A percentile compares a stretch with the other conserved stretches of the same genome.
Conservation (phyloP, 805 yeast species). For the Soucietia sequanensis region DNA sequence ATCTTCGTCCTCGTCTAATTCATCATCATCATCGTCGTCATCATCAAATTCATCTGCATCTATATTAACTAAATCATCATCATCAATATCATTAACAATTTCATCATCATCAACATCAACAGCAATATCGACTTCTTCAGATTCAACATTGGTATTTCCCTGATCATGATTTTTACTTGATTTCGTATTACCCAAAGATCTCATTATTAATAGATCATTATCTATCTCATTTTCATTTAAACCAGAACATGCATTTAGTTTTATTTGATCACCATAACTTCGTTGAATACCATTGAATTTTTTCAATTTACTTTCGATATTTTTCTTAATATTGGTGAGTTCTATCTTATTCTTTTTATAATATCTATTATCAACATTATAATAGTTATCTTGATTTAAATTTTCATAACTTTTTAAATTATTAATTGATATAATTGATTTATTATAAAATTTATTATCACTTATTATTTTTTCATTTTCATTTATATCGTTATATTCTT, state of each 20-base stretch:
- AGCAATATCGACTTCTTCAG: neutral
- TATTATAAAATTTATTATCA: conserved; percentile 21
- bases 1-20: conserved; percentile 7
- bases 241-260: conserved; percentile 18
- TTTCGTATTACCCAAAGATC: conserved; percentile 2
- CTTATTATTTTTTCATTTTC: conserved; percentile 8
- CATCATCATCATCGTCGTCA: conserved; percentile 6
- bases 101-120: conserved; percentile 4
- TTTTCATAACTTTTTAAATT: conserved; percentile 17
- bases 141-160: conserved; percentile 1
- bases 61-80: conserved; percentile 1
- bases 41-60: conserved; percentile 7
- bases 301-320: conserved; percentile 5
- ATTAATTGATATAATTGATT: conserved; percentile 20
- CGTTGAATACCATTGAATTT: conserved; percentile 2
- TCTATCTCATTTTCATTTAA: conserved; percentile 22
- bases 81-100: conserved; percentile 5
- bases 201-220: conserved; percentile 19
- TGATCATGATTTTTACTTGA: neutral
- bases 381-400: conserved; percentile 19
- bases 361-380: conserved; percentile 21
- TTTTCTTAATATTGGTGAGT: conserved; percentile 25
- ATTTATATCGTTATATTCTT: conserved; percentile 27
- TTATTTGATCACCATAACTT: neutral
- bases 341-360: conserved; percentile 30